These are phyloP conservation scores for Penicillium paneum DNA, from an alignment of 2,329 filamentous ascomycete species.

Conservation along the genomic window DNA sequence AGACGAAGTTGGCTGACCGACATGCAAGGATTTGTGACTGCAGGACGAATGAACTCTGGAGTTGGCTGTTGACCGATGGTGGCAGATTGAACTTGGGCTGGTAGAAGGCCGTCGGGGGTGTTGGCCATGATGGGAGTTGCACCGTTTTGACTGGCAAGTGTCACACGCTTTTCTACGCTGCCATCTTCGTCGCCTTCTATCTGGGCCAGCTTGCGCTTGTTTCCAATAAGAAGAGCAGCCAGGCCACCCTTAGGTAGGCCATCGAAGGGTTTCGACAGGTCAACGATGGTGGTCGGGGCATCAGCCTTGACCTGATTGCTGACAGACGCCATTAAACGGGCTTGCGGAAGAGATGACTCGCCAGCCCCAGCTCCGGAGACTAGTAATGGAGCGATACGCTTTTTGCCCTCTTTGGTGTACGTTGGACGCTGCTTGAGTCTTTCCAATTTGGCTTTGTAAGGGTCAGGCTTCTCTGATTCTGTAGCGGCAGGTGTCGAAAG, in stretches of 20 bases:
- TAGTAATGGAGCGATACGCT: constrained; percentile 85
- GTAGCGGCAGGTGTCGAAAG: constrained; percentile 28
- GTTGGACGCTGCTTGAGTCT: constrained; percentile 87
- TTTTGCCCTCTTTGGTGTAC: constrained; percentile 94
- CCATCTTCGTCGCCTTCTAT: constrained; percentile 73
- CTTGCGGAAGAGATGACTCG: constrained; percentile 83
- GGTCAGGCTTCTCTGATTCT: constrained; percentile 48
- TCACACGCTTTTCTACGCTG: constrained; percentile 57
- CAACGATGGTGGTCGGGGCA: constrained; percentile 75
- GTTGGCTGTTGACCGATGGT: constrained; percentile 63
- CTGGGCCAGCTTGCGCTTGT: constrained; percentile 78
- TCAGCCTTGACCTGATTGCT: constrained; percentile 65
- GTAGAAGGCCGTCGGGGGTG: constrained; percentile 72
- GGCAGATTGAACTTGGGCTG: constrained; percentile 62
- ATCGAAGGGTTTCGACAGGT: constrained; percentile 91
- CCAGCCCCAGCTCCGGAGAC: constrained; percentile 86
- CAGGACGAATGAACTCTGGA: constrained; percentile 82
- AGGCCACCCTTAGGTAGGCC: constrained; percentile 87
- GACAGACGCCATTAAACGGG: constrained; percentile 77
- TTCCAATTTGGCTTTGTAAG: constrained; percentile 59
- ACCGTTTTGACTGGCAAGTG: constrained; percentile 60
- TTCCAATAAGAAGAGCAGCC: constrained; percentile 80
- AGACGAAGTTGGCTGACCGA: constrained; percentile 79
- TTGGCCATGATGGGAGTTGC: constrained; percentile 73
- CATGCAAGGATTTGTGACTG: constrained; percentile 78